Conservation (phyloP, 805 yeast genomes). For the Monosporozyma solicola region DNA sequence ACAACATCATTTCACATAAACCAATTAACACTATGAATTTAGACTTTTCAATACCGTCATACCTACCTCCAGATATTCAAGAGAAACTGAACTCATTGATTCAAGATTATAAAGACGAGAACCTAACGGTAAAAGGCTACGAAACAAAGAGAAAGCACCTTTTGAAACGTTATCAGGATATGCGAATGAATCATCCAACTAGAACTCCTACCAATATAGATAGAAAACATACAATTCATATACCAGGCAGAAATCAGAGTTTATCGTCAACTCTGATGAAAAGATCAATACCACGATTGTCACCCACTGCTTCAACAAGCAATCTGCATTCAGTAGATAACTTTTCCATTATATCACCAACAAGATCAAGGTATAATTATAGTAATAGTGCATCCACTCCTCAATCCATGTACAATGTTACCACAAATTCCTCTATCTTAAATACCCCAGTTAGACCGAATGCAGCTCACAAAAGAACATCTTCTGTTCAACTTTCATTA, state of each 20-base stretch:
- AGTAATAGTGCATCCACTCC: background rate
- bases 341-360: conserved; percentile 5
- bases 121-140: conserved; percentile 66
- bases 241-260: conserved; percentile 16
- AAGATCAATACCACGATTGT: background rate
- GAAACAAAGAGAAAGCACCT: conserved; percentile 40
- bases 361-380: background rate
- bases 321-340: conserved; percentile 1
- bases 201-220: conserved; percentile 6
- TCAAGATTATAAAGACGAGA: conserved; percentile 55
- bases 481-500: conserved; percentile 24
- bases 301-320: background rate
- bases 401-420: conserved; percentile 6
- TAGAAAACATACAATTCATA: conserved; percentile 6
- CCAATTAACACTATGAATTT: conserved; percentile 13
- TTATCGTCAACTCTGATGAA: conserved; percentile 7
- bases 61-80: conserved; percentile 31
- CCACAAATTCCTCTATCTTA: conserved; percentile 4
- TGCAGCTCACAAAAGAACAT: conserved; percentile 8
- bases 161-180: conserved; percentile 7
- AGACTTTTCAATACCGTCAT: conserved; percentile 43
- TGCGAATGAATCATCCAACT: background rate
- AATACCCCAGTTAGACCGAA: conserved; percentile 8
- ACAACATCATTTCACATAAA: background rate
- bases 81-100: conserved; percentile 35